Conservation (phyloP, 371 early-diverging fungal genomes). For the Basidiobolus heterosporus region DNA sequence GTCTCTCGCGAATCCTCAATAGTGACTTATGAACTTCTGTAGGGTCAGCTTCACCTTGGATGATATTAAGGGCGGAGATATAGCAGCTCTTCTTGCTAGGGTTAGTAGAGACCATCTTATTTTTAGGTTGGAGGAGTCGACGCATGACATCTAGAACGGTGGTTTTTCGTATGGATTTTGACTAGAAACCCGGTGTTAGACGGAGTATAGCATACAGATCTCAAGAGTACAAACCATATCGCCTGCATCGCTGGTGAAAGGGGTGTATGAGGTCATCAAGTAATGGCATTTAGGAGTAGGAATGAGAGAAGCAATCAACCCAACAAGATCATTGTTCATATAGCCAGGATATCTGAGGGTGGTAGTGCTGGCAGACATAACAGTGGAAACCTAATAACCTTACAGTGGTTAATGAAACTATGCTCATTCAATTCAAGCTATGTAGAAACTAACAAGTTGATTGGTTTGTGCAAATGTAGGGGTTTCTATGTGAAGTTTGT, state of each 20-base stretch:
- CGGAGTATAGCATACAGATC: slow-evolving; percentile 18
- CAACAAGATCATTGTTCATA: slow-evolving; percentile 95
- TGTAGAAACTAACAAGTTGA: slow-evolving; percentile 48
- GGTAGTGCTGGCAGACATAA: slow-evolving; percentile 94
- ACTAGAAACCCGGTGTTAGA: slow-evolving; percentile 15
- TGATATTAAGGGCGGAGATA: slow-evolving; percentile 88
- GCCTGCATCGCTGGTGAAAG: slow-evolving; percentile 88
- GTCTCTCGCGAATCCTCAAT: slow-evolving; percentile 83
- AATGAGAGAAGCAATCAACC: slow-evolving; percentile 85
- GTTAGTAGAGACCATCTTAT: slow-evolving; percentile 85
- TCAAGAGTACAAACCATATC: slow-evolving; percentile 44
- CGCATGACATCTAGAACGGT: slow-evolving; percentile 97
- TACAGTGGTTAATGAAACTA: background rate
- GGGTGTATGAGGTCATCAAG: slow-evolving; percentile 93
- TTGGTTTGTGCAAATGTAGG: slow-evolving; percentile 95
- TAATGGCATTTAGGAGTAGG: slow-evolving; percentile 96
- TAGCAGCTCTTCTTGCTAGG: slow-evolving; percentile 85
- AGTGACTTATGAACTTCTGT: slow-evolving; percentile 96
- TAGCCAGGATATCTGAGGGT: slow-evolving; percentile 97
- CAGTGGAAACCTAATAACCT: slow-evolving; percentile 67
- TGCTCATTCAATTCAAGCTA: background rate
- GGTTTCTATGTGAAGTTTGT: slow-evolving; percentile 79
- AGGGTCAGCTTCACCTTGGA: slow-evolving; percentile 95
- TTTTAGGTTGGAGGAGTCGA: slow-evolving; percentile 86
- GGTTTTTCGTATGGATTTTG: slow-evolving; percentile 84